These are phyloP conservation scores for Aotearoamyces nothofagi DNA, from an alignment of 2,329 filamentous ascomycete genomes.

Conservation along the genomic window DNA sequence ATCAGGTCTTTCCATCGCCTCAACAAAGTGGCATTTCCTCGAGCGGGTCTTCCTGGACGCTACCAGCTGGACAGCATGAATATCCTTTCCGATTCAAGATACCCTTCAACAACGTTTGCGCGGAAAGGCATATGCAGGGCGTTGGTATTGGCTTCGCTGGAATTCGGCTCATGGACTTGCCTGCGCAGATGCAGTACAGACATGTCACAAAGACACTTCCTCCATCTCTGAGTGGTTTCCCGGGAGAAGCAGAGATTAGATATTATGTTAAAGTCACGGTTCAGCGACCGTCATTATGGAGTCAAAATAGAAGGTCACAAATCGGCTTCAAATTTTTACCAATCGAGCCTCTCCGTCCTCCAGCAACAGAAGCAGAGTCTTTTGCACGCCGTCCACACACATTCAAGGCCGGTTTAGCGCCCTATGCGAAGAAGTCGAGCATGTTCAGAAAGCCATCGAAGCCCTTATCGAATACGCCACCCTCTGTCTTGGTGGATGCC, in stretches of 20 bases:
- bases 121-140: constrained; percentile 31
- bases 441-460: constrained; percentile 16
- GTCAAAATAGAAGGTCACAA: constrained; percentile 67
- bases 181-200: constrained; percentile 41
- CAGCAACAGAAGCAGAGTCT: constrained; percentile 55
- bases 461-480: constrained; percentile 28
- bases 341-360: constrained; percentile 71
- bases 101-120: constrained; percentile 56
- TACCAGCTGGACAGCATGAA: constrained; percentile 55
- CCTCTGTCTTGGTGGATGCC: constrained; percentile 63
- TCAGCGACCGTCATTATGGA: constrained; percentile 73
- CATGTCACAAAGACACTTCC: constrained; percentile 82
- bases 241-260: constrained; percentile 73
- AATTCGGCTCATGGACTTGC: constrained; percentile 46
- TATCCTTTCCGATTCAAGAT: constrained; percentile 71
- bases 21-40: constrained; percentile 16
- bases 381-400: constrained; percentile 63
- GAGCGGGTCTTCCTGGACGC: constrained; percentile 30
- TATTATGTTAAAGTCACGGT: constrained; percentile 97
- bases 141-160: constrained; percentile 39
- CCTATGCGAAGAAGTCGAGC: constrained; percentile 16
- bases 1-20: constrained; percentile 50
- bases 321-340: constrained; percentile 74
- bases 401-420: constrained; percentile 28
- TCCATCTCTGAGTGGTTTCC: constrained; percentile 76